Base-by-base conservation (phyloP, 129 eudicot species). In the Helichrysum umbraculigerum region DNA sequence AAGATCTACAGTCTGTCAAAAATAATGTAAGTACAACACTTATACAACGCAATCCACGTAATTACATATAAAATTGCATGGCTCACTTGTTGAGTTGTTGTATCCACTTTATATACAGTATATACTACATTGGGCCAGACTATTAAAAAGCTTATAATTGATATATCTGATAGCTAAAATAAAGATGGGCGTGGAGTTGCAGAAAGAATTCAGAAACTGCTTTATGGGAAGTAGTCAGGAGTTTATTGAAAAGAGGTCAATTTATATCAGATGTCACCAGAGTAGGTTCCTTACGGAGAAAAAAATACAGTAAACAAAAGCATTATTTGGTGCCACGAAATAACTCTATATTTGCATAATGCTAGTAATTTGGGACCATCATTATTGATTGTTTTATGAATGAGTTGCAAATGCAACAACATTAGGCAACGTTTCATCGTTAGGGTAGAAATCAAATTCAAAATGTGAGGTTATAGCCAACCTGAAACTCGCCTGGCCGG, bases 401-500 rank as follows among this genome's bases (percentile, higher is more conserved):
- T 33, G 68, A 73, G 68, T 58, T 35, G 21, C n/a, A 37, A 42
- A 73, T 16, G 30, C 30, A 74, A 62, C 71, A 42, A 11, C 19
- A 74, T n/a, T n/a, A 10, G 51, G 72, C 30, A 30, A 47, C 14
- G 6, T 58, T 20, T 37, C 59, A 19, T 59, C 30, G 56, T 42
- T 60, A 70, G 52, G 70, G 39, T 20, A 82, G 29, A 63, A 51
- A 63, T 52, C 71, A 65, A 64, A 20, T 51, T 41, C 17, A 56
- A 32, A 79, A 79, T 29, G 7, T 35, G 66, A 41, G 42, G 34
- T 47, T 67, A 68, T 19, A 68, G 51, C 20, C 74, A 70, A 94
- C 99, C 99, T 94, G 99, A 78, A 94, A 91, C 78, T 94, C 99
- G 72, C 97, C 99, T 14, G 97, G 92, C 22, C 94, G 87, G 17